Conservation (phyloP, 495 filamentous ascomycete species). For the Penicillium mononematosum region DNA sequence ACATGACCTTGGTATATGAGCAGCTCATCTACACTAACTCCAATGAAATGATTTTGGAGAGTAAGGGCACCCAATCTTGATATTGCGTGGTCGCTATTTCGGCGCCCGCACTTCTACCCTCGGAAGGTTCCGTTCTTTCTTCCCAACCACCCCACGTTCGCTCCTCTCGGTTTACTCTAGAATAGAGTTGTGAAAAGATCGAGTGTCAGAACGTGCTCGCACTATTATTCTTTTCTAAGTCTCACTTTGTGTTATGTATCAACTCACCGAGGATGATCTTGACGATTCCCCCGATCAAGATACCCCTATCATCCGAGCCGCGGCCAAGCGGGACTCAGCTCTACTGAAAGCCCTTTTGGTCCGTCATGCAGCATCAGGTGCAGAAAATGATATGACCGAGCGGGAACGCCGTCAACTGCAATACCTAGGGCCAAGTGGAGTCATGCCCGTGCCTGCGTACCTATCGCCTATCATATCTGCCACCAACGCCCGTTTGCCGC, state of each 20-base stretch:
- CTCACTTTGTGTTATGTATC: background rate
- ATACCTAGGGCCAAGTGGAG: background rate
- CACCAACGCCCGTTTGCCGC: background rate
- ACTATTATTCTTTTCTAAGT: background rate
- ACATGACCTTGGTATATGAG: too few species aligned
- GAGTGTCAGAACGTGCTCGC: background rate
- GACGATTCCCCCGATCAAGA: background rate
- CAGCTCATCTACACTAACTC: too few species aligned
- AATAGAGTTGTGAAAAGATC: background rate
- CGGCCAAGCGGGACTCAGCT: background rate
- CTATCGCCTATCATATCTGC: slow-evolving; percentile 1
- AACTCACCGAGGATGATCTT: slow-evolving; percentile 3
- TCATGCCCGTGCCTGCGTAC: background rate
- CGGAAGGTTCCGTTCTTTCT: too few species aligned
- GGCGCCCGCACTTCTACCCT: too few species aligned
- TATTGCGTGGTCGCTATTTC: too few species aligned
- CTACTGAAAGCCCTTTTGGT: slow-evolving; percentile 3
- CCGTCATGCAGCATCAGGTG: background rate
- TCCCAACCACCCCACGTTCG: too few species aligned
- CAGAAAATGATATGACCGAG: background rate
- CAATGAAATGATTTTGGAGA: too few species aligned
- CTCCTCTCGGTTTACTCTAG: too few species aligned
- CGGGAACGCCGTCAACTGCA: background rate
- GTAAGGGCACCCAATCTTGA: too few species aligned
- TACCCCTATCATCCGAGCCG: slow-evolving; percentile 1